Base-by-base conservation (phyloP, 169 alveolate species). In the Babesia ovis region DNA sequence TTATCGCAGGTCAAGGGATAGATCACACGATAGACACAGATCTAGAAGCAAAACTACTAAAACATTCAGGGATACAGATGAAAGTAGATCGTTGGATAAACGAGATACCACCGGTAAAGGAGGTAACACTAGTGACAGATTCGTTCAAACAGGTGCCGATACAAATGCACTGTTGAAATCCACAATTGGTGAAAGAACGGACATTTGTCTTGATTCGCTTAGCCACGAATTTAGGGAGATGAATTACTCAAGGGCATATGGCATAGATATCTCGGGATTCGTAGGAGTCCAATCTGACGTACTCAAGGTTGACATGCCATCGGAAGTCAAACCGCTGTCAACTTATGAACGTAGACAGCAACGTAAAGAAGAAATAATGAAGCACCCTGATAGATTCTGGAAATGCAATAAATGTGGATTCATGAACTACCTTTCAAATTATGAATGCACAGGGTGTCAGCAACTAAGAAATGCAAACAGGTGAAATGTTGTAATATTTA, bases 361-460 rank as follows among this genome's bases (percentile, higher is more conserved):
- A 12, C 41, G 66, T 4, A 64, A 69, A 22, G 79, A 77, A 57
- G 86, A 77, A 37, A 46, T 77, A 1, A 8, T 5, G 55, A 35
- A 59, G 0, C 81, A 77, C 43, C 71, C 70, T 27, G 86, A 77
- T 18, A 23, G 86, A 42, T 77, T 77, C 34, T 77, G 86, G 86
- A 77, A 77, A 74, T 77, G 86, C 66, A 77, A 77, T n/a, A 66
- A 37, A 42, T 77, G 86, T 27, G 62, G 27, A 5, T 77, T 16
- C 27, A 77, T 77, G 86, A 77, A 77, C 67, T 77, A 77, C 64
- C 58, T 77, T 5, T 77, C 86, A 27, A 77, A 68, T 23, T 77
- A 77, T 67, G 75, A 57, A 32, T 77, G 86, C 60, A 43, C 53
- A 6, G 67, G 74, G 2, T 77, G 86, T 37, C 70, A 77, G 23